A percentile compares a stretch with the other conserved stretches of the same genome.
Evolutionary conservation across 2,329 filamentous ascomycete species (phyloP).

Genomic region (Penicillium sp.): DNA sequence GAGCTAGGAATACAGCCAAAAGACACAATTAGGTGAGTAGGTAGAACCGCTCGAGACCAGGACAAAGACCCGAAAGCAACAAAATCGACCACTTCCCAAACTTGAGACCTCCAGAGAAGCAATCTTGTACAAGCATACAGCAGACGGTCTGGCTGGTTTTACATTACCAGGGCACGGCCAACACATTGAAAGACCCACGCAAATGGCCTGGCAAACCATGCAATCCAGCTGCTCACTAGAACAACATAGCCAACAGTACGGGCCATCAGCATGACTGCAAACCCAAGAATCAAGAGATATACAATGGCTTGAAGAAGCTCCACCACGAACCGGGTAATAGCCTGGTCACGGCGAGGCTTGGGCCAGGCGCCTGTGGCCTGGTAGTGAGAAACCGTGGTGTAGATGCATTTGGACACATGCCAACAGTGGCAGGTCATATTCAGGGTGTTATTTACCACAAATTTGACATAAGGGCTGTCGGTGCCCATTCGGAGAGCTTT

Average conservation of each 20-base stretch:
- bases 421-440: slow-evolving; percentile 34
- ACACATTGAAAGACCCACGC: slow-evolving; percentile 30
- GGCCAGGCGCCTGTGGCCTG: slow-evolving; percentile 34
- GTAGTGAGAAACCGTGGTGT: slow-evolving; percentile 28
- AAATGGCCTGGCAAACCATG: slow-evolving; percentile 37
- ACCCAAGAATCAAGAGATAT: slow-evolving; percentile 35
- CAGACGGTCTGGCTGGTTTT: slow-evolving; percentile 1
- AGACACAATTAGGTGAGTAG: not conserved
- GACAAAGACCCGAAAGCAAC: not conserved
- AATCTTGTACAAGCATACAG: not conserved
- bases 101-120: not conserved
- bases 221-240: slow-evolving; percentile 35
- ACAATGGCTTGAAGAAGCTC: slow-evolving; percentile 34
- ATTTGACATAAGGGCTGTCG: slow-evolving; percentile 25
- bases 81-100: not conserved
- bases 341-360: slow-evolving; percentile 24
- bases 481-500: slow-evolving; percentile 18
- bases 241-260: slow-evolving; percentile 33
- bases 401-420: slow-evolving; percentile 26
- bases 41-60: not conserved
- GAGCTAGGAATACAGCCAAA: not conserved
- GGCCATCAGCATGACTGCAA: slow-evolving; percentile 30
- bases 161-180: slow-evolving; percentile 27
- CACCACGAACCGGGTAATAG: slow-evolving; percentile 27
- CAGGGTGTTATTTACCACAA: slow-evolving; percentile 25